Base-by-base conservation (phyloP, 164 flowering plant species). In the Santalum album region DNA sequence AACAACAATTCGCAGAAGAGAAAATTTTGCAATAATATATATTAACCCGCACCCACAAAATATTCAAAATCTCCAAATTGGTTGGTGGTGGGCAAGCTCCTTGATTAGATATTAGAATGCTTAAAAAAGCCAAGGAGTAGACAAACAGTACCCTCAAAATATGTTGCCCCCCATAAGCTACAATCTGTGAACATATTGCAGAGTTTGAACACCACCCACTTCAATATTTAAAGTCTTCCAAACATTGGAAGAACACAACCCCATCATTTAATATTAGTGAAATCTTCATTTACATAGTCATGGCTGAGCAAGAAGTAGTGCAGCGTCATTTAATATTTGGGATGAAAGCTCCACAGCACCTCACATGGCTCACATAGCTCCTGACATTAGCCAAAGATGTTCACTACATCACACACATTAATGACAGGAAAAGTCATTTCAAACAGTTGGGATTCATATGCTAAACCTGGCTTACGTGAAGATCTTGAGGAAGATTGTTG, bases 301-400 rank as follows among this genome's bases (percentile, higher is more conserved):
- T 47, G 55, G 49, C 50, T 53, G 60, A 43, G 42, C 49, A 67
- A 48, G 60, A 64, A 55, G 61, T 60, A 20, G 69, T 73, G 67
- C 54, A 55, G 51, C 58, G 6, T 23, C 60, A 61, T 69, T 69
- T 57, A 67, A 61, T 66, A 61, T 66, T 43, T 11, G 63, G 51
- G 14, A 29, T 3, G 34, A 29, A 29, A 29, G 34, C 34, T 49
- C 60, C 35, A 68, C 66, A 65, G 64, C 74, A 73, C 48, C 60
- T 50, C 74, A 73, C 77, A 69, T 73, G 77, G 68, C 67, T 61
- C 56, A 55, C 67, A 69, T 20, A 35, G 25, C 40, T 14, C 12
- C 70, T 54, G 65, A 60, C 69, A 69, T 39, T 68, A 27, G 42
- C 21, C 63, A 43, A 20, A 61, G 64, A 64, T 61, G 63, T 62